Conservation (phyloP, 768 basidiomycete genomes). For the Auricularia sp. region DNA sequence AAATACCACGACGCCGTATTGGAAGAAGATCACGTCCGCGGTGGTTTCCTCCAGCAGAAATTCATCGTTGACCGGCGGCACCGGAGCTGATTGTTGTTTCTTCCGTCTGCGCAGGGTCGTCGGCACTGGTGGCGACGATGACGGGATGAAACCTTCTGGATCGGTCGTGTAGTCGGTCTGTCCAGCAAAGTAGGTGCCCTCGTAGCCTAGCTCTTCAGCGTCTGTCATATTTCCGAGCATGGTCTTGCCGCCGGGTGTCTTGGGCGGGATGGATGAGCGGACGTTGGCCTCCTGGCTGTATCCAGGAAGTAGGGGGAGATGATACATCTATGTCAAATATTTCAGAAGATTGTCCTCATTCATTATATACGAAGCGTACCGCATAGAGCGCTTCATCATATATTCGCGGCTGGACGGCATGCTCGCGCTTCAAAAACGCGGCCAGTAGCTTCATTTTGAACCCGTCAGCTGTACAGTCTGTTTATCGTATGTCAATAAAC, state of each 20-base stretch:
- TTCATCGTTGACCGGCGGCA: conserved; percentile 3
- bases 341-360: too few relatives aligned
- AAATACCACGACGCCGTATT: conserved; percentile 87
- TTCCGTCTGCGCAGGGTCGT: not conserved
- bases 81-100: not conserved
- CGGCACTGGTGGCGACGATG: not conserved
- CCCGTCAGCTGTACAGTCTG: conserved; percentile 68
- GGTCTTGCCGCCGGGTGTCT: conserved; percentile 41
- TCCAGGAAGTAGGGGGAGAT: conserved; percentile 82
- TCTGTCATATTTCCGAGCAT: conserved; percentile 64
- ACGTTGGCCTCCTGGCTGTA: conserved; percentile 78
- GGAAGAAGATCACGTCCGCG: conserved; percentile 71
- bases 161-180: conserved; percentile 7
- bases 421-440: conserved; percentile 84
- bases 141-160: not conserved
- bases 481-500: not conserved
- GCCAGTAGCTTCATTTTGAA: conserved; percentile 78
- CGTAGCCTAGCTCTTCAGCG: conserved; percentile 84
- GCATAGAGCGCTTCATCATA: conserved; percentile 93
- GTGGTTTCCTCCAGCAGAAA: conserved; percentile 36
- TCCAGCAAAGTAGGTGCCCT: conserved; percentile 67
- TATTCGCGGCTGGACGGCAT: conserved; percentile 75
- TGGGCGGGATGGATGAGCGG: conserved; percentile 67
- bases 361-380: conserved; percentile 35
- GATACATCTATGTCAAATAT: conserved; percentile 59